Base-by-base conservation (phyloP, 192 early-diverging fungal species). In the Rhizophagus clarus region DNA sequence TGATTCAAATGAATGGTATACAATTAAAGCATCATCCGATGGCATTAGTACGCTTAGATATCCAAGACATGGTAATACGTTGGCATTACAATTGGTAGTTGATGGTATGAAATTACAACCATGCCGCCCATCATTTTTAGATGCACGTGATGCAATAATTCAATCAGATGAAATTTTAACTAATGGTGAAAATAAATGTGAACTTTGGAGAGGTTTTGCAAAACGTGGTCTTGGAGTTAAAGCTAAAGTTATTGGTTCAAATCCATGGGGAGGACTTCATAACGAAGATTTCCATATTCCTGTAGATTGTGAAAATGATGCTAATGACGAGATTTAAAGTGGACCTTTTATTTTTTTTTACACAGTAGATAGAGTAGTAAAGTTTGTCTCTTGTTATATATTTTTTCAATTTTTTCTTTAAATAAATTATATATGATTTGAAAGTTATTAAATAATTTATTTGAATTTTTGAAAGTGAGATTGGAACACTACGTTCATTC, bases 201-300 rank as follows among this genome's bases (percentile, higher is more conserved):
- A 88, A 66, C 88, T 95, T 66, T 94, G 93, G 90, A 86, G 71
- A 74, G 94, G 84, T 31, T 95, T 99, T 89, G 91, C 97, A 24
- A 96, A 95, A 84, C 92, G 97, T 63, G 97, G 97, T 26, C 82
- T 99, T 47, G 97, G 97, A 4, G 80, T 85, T 1, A 87, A 89
- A 74, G 96, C 96, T 22, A 87, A 82, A 64, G 70, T 92, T 34
- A 85, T 86, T 81, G 90, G 88, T 56, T 88, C 88, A 31, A 82
- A 85, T 83, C 89, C 88, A 4, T 91, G 90, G 85, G 88, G 89
- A 70, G 90, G 90, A 47, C 67, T 84, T 71, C 86, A 88, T 40
- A 86, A 82, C 6, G 90, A 91, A 82, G 86, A 85, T 77, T 90
- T 87, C 82, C 70, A 61, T 22, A 61, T 90, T 31, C 91, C 91